These are phyloP conservation scores for Penicillium crustosum DNA, from an alignment of 2,329 filamentous ascomycete genomes.

Conservation along the genomic window DNA sequence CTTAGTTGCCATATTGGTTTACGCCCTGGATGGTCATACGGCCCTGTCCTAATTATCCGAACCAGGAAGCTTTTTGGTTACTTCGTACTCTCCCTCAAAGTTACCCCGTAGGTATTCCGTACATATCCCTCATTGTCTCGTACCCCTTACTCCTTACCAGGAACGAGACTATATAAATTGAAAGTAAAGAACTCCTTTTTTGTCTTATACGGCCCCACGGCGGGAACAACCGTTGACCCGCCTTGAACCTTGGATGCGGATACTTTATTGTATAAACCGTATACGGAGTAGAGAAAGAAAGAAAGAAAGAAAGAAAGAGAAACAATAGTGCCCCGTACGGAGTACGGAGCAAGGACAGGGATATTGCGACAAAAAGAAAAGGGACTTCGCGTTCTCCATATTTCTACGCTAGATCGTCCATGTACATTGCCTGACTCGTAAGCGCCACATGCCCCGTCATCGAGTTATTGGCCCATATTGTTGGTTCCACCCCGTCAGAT, in stretches of 20 bases:
- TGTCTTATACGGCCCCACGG: slow-evolving; percentile 4
- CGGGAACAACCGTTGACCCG: slow-evolving; percentile 12
- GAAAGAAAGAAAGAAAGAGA: neutral
- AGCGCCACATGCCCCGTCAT: slow-evolving; percentile 5
- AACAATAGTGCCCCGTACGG: no score
- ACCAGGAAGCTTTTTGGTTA: neutral
- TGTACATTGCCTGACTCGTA: slow-evolving; percentile 5
- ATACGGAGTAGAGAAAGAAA: neutral
- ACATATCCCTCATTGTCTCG: neutral
- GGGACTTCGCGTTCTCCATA: neutral
- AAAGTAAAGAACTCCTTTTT: neutral
- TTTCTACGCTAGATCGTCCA: slow-evolving; percentile 2
- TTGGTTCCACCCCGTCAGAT: slow-evolving; percentile 1
- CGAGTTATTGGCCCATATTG: slow-evolving; percentile 3
- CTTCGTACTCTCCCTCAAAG: neutral
- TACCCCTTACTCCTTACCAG: neutral
- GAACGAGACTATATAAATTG: neutral
- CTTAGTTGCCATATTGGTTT: neutral
- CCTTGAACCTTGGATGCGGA: neutral
- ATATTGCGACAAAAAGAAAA: neutral
- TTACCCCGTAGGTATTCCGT: neutral
- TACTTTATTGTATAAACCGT: neutral
- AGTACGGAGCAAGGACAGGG: neutral
- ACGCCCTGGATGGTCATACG: neutral
- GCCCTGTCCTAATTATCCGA: neutral